Evolutionary conservation across 306 rosid species (phyloP), one percentile per base, ranked within the genome.

Genomic region (Coriaria nepalensis): DNA sequence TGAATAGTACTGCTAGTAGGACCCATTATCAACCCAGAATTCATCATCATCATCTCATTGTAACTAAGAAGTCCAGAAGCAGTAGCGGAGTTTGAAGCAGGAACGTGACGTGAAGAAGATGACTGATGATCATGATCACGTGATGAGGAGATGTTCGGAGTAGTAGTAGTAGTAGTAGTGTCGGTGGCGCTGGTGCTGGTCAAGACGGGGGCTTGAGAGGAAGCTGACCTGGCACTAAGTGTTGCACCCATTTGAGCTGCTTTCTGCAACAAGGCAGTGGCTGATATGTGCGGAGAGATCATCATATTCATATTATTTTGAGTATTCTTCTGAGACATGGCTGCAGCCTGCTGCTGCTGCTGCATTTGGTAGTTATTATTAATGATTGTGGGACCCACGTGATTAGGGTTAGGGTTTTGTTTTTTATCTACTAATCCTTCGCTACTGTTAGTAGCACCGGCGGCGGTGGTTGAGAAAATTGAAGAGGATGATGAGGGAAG

Each of bases 191-290:
- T 66, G 47, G 43, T 45, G 50, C 55, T 47, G 47, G 46, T 47
- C 37, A 86, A 52, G 90, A 79, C 65, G 86, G 76, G 93, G 74
- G 58, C 40, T 8, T 53, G 66, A 2, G 50, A 57, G 75, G 80
- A 80, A 82, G 84, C 8, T 62, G 84, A 57, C 6, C 14, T 47
- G 65, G 45, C 13, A 69, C 79, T 77, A 61, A 72, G 71, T 47
- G 92, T 85, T 48, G 95, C 84, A 53, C 98, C 97, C 82, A 90
- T 81, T 53, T 81, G 86, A 35, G 98, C 93, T 60, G 98, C 96
- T 65, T 79, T 92, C 81, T 92, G 98, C 11, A 92, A 79, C 76
- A 92, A 70, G 29, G 96, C 98, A 43, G 96, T 86, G 59, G 98
- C 98, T 53, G 98, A 90, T 69, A 90, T 75, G 70, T 81, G 87